Evolutionary conservation across 192 early-diverging fungal species (phyloP).

Genomic region (Backusella mclennaniae): DNA sequence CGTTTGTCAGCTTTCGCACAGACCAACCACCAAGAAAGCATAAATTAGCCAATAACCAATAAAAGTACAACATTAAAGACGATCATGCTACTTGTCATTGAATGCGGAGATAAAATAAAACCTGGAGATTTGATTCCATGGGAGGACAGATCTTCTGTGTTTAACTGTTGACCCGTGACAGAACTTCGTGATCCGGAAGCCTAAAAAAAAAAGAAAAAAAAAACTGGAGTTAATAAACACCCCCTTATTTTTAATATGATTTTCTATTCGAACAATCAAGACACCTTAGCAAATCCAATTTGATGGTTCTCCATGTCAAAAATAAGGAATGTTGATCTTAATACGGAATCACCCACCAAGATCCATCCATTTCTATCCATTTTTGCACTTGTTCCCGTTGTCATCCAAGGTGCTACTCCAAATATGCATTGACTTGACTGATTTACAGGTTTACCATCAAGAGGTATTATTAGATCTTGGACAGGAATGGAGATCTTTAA

Average conservation of each 20-base stretch:
- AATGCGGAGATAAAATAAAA: background rate
- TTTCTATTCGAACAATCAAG: background rate
- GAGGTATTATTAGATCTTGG: constrained; percentile 2
- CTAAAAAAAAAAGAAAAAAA: background rate
- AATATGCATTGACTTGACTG: constrained; percentile 17
- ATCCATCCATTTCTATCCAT: constrained; percentile 25
- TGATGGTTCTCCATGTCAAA: constrained; percentile 28
- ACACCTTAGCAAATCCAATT: constrained; percentile 29
- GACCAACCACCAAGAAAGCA: background rate
- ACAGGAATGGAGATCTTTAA: constrained; percentile 16
- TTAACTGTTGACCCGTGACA: constrained; percentile 4
- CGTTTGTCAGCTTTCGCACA: background rate
- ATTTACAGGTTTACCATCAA: constrained; percentile 1
- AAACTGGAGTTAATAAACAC: background rate
- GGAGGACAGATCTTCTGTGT: constrained; percentile 5
- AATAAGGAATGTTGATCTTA: constrained; percentile 21
- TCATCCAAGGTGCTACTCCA: constrained; percentile 31
- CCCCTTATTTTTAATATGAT: background rate
- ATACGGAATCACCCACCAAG: constrained; percentile 26
- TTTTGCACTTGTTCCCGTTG: background rate
- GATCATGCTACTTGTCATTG: background rate
- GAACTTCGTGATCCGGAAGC: constrained; percentile 3
- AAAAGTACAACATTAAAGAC: background rate
- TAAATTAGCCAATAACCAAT: background rate
- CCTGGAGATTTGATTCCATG: background rate